phyloP scores from a whole-genome alignment of 805 yeast genomes.

The Cyberlindnera maritima region DNA sequence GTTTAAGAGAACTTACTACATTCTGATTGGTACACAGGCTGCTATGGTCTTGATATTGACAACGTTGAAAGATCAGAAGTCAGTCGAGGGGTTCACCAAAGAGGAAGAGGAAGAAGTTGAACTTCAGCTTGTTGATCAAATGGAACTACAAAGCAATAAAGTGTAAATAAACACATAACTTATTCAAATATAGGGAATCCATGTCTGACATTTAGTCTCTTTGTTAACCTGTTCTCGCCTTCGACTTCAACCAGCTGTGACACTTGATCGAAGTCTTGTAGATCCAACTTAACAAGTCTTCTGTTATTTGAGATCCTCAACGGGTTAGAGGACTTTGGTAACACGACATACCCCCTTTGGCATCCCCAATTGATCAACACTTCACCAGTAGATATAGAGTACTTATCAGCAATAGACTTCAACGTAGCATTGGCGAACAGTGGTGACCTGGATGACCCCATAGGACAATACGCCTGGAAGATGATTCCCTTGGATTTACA shows the following conservation, averaged over 20 bases:
- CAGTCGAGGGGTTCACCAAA: constrained; percentile 1
- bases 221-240: constrained; percentile 30
- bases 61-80: constrained; percentile 12
- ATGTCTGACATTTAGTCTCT: background rate
- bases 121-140: too few species aligned
- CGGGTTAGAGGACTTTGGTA: constrained; percentile 48
- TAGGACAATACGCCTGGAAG: constrained; percentile 21
- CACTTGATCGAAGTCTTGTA: constrained; percentile 34
- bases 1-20: constrained; percentile 7
- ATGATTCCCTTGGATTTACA: constrained; percentile 17
- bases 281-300: constrained; percentile 30
- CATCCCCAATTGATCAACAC: constrained; percentile 58
- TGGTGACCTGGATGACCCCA: constrained; percentile 20
- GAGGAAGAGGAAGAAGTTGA: background rate
- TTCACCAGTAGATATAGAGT: constrained; percentile 43
- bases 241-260: constrained; percentile 27
- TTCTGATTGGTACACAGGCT: constrained; percentile 10
- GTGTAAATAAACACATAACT: too few species aligned
- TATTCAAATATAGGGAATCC: constrained; percentile 6
- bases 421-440: constrained; percentile 36
- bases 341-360: constrained; percentile 51
- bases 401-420: constrained; percentile 42
- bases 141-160: too few species aligned
- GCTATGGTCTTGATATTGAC: constrained; percentile 2
- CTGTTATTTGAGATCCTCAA: constrained; percentile 39